Conservation (phyloP, 345 rosid genomes). For the Dipteronia sinensis region DNA sequence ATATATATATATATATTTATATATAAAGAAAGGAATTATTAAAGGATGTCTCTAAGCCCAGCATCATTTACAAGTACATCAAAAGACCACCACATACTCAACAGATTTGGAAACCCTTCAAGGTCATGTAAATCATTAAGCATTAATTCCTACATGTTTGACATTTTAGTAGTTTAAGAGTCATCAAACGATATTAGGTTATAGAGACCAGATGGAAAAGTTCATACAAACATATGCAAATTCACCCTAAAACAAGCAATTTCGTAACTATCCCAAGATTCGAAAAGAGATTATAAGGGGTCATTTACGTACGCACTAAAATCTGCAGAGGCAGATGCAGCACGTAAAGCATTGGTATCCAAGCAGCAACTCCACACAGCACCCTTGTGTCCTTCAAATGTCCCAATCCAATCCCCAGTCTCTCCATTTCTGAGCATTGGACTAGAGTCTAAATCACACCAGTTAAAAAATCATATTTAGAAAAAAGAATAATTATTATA, state of each 20-base stretch:
- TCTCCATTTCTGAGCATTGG: slow-evolving; percentile 55
- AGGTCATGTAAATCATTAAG: background rate
- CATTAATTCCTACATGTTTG: background rate
- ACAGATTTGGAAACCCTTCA: background rate
- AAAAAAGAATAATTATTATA: background rate
- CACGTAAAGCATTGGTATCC: slow-evolving; percentile 43
- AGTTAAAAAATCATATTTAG: background rate
- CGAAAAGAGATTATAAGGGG: background rate
- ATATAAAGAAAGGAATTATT: background rate
- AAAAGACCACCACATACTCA: background rate
- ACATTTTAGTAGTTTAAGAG: background rate
- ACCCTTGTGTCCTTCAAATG: slow-evolving; percentile 56
- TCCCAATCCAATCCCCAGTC: slow-evolving; percentile 55
- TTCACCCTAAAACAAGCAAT: background rate
- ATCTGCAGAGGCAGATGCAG: slow-evolving; percentile 51
- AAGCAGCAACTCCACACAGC: slow-evolving; percentile 53
- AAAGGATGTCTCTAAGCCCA: background rate
- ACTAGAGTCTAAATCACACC: slow-evolving; percentile 38
- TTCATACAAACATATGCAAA: background rate
- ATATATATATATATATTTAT: no score
- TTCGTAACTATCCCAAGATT: background rate
- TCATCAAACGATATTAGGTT: background rate
- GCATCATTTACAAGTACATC: background rate
- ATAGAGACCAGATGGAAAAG: background rate
- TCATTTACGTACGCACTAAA: slow-evolving; percentile 38